Conservation (phyloP, 73 alveolate genomes). For the Urostyla sp. region DNA sequence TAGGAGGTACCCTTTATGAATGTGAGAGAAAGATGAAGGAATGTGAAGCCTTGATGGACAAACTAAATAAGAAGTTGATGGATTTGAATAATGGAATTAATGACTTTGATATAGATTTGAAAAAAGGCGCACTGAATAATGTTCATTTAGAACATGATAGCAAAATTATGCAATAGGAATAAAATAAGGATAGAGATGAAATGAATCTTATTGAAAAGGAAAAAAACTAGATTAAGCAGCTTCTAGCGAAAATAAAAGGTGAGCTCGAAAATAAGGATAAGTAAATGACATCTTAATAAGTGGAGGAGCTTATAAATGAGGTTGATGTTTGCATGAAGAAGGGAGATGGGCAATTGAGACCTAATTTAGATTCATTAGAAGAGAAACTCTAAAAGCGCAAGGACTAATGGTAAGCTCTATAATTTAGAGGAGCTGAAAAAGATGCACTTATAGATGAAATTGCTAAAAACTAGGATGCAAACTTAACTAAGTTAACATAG, state of each 20-base stretch:
- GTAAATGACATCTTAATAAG: slow-evolving; percentile 8
- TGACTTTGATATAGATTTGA: slow-evolving; percentile 40
- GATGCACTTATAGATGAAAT: slow-evolving; percentile 38
- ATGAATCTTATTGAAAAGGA: slow-evolving; percentile 37
- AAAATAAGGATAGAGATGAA: slow-evolving; percentile 38
- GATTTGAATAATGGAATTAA: slow-evolving; percentile 25
- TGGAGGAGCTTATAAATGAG: slow-evolving; percentile 36
- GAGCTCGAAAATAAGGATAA: background rate
- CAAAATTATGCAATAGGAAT: slow-evolving; percentile 24
- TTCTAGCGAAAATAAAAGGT: slow-evolving; percentile 2
- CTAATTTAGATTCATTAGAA: background rate
- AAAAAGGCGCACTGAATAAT: slow-evolving; percentile 38
- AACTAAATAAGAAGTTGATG: slow-evolving; percentile 6
- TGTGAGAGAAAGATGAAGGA: slow-evolving; percentile 48
- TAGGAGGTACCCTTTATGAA: slow-evolving; percentile 35
- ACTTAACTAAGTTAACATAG: background rate
- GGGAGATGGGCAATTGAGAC: slow-evolving; percentile 12
- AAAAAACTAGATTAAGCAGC: slow-evolving; percentile 14
- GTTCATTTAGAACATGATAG: slow-evolving; percentile 38
- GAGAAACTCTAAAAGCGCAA: background rate
- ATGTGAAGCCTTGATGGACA: slow-evolving; percentile 16
- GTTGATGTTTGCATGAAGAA: slow-evolving; percentile 8
- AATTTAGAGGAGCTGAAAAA: slow-evolving; percentile 35
- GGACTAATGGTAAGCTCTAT: slow-evolving; percentile 1
- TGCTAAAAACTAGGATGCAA: background rate